Conservation (phyloP, 768 basidiomycete species). For the Thelephora ganbajun region DNA sequence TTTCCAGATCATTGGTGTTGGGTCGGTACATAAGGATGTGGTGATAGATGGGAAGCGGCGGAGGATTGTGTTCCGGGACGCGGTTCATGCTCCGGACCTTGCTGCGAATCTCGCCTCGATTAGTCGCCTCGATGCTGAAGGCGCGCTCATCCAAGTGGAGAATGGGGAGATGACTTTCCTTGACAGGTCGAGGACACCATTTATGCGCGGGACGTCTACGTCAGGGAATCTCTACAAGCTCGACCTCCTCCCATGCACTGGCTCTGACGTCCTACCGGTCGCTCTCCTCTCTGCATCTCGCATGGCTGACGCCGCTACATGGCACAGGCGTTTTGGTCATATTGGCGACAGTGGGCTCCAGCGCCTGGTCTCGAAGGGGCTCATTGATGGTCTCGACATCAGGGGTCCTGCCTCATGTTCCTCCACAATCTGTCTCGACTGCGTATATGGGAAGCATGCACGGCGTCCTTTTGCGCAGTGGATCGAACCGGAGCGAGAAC, state of each 20-base stretch:
- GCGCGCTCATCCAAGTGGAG: background rate
- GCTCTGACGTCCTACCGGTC: background rate
- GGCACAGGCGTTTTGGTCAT: constrained; percentile 11
- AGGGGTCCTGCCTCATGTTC: background rate
- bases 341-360: constrained; percentile 2
- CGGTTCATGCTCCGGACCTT: background rate
- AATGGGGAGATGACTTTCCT: background rate
- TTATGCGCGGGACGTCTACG: background rate
- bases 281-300: background rate
- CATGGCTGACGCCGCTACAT: constrained; percentile 5
- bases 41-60: background rate
- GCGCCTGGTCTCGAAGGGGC: constrained; percentile 5
- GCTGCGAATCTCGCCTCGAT: background rate
- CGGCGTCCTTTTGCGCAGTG: constrained; percentile 5
- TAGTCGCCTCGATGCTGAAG: background rate
- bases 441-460: constrained; percentile 14
- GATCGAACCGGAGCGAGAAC: background rate
- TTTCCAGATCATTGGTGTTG: background rate
- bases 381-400: constrained; percentile 9
- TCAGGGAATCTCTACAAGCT: background rate
- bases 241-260: background rate
- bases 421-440: constrained; percentile 6
- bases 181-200: background rate
- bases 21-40: background rate
- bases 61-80: background rate